Evolutionary conservation across 306 rosid genomes (phyloP), one percentile per base, ranked within the genome.

Genomic region (Oxytropis ochrocephala): DNA sequence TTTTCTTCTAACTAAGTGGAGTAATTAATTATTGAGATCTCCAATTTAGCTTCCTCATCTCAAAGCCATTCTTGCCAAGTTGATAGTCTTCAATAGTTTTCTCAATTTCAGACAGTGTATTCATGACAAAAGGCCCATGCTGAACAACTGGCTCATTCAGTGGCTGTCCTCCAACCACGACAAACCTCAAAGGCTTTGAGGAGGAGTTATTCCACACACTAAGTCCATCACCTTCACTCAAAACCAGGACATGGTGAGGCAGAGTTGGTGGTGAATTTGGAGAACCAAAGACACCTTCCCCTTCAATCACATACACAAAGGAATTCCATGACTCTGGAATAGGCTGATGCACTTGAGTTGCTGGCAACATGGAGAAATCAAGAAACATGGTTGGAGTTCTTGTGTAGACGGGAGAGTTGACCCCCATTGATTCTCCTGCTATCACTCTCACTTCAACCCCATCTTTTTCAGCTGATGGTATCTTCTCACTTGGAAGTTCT

Each of bases 111-210:
- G 91, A 83, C 63, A 87, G 96, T 8, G 97, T 75, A 67, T 94
- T 94, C 98, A 94, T 94, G 43, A 94, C 98, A 83, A 94, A 91
- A 13, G 97, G 98, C 4, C 98, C 98, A 74, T 91, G 79, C 63
- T 88, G 96, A 60, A 77, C 95, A 54, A 94, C 88, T 2, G 97
- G 90, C 52, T 94, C 98, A 59, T 94, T 84, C 0, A 94, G 21
- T 8, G 98, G 98, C 57, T 88, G 87, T 36, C 98, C 98, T 72
- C 76, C 98, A 41, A 84, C 56, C 39, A 94, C 53, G 68, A 88
- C 75, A 80, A 87, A 88, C 49, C 92, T 85, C 59, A 91, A 41
- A 51, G 84, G 77, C 51, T 87, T 81, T 11, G 96, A 85, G 38
- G 98, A 87, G 42, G 98, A 87, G 62, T 63, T 82, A 38, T 94